phyloP scores from a whole-genome alignment of 73 alveolate genomes.

The Effrenium voratum region DNA sequence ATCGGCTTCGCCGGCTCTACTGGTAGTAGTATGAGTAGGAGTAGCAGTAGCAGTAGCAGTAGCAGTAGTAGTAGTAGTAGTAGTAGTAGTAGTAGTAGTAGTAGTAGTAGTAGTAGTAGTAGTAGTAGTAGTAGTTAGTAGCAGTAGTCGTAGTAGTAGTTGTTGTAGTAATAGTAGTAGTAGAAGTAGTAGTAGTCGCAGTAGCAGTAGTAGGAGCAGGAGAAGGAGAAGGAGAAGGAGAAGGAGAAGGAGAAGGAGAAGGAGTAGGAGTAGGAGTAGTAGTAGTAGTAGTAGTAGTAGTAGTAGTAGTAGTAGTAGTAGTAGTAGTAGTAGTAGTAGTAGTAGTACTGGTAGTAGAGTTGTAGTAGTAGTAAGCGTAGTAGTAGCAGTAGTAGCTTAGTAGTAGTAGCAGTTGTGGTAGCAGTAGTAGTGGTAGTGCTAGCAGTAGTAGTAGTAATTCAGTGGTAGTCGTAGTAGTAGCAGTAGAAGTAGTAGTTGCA shows the following conservation, averaged over 20 bases:
- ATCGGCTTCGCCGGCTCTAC: too few species aligned
- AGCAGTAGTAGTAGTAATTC: too few species aligned
- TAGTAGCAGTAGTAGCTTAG: neutral
- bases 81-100: too few species aligned
- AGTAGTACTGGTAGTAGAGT: neutral
- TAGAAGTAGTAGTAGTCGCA: neutral
- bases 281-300: neutral
- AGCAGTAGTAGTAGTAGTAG: too few species aligned
- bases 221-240: neutral
- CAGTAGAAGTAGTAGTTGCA: too few species aligned
- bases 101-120: too few species aligned
- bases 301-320: neutral
- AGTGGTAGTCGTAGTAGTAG: too few species aligned
- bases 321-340: slow-evolving; percentile 26
- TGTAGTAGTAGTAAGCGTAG: neutral
- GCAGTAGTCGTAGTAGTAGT: too few species aligned
- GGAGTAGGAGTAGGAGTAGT: neutral
- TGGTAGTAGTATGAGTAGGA: too few species aligned
- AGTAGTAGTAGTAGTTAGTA: too few species aligned
- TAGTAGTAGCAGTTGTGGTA: neutral
- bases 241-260: neutral
- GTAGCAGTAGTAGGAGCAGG: neutral
- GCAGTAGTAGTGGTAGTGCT: neutral
- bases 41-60: too few species aligned
- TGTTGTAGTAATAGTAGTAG: neutral